Evolutionary conservation across 176 grass and related monocot species (phyloP).

Genomic region (Eleusine coracana): DNA sequence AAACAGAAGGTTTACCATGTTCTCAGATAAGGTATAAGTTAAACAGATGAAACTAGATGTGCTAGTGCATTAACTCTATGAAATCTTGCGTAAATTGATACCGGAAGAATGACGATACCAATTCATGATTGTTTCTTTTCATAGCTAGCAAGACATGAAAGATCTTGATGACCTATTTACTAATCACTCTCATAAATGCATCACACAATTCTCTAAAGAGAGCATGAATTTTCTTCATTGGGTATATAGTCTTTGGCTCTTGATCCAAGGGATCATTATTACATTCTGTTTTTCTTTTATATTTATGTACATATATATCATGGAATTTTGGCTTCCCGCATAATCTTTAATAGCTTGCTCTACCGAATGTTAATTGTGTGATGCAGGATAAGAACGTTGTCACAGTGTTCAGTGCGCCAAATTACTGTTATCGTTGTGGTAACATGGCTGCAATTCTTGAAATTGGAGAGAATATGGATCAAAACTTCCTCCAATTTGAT

Average conservation of each 20-base stretch:
- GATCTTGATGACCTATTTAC: background rate
- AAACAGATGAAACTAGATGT: background rate
- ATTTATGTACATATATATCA: background rate
- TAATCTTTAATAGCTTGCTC: conserved; percentile 8
- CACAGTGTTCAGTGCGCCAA: conserved; percentile 76
- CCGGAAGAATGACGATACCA: background rate
- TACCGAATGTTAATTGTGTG: conserved; percentile 11
- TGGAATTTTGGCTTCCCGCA: background rate
- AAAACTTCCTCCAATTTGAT: conserved; percentile 79
- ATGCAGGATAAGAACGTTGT: conserved; percentile 77
- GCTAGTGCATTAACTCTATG: background rate
- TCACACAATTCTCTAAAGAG: background rate
- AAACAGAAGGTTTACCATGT: conserved; percentile 6
- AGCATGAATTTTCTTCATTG: background rate
- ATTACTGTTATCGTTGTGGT: conserved; percentile 74
- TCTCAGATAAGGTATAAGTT: background rate
- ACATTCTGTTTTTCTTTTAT: background rate
- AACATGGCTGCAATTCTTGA: conserved; percentile 81
- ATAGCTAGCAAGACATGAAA: background rate
- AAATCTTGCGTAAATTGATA: background rate
- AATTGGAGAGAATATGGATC: conserved; percentile 75
- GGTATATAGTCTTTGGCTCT: conserved; percentile 19
- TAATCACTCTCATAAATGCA: background rate
- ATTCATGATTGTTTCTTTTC: conserved; percentile 1
- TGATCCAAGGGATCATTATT: background rate